phyloP scores from a whole-genome alignment of 352 stramenopile genomes.

The Globisporangium camurandrum region DNA sequence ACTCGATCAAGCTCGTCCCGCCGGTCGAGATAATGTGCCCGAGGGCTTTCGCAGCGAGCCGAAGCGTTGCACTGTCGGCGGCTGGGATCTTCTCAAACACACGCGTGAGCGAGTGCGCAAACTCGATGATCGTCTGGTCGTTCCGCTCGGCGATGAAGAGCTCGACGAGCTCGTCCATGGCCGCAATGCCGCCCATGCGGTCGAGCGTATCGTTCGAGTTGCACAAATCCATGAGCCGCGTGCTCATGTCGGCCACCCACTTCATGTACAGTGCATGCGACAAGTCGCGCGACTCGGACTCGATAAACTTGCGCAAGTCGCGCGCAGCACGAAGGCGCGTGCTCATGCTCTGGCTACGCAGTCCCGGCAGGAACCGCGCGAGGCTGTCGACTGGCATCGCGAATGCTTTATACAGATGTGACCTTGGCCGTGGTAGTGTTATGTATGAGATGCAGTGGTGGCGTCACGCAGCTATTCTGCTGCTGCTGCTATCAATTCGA shows the following conservation, averaged over 20 bases:
- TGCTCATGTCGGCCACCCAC: constrained; percentile 78
- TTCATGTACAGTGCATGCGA: constrained; percentile 83
- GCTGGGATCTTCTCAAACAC: constrained; percentile 85
- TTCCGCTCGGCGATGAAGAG: constrained; percentile 85
- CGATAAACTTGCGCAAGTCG: constrained; percentile 74
- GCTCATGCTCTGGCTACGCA: constrained; percentile 59
- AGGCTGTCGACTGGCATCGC: constrained; percentile 38
- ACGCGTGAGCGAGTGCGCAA: constrained; percentile 79
- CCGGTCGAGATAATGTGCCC: constrained; percentile 85
- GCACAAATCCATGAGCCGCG: constrained; percentile 78
- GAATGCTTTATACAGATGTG: not conserved
- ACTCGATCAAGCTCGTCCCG: constrained; percentile 82
- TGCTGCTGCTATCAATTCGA: too few species aligned
- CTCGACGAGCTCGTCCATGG: constrained; percentile 87
- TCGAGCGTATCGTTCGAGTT: constrained; percentile 72
- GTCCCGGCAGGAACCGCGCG: constrained; percentile 61
- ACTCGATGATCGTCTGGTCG: constrained; percentile 88
- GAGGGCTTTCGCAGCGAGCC: constrained; percentile 66
- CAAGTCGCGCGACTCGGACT: constrained; percentile 81
- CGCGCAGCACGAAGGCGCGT: constrained; percentile 61
- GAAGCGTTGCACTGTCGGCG: constrained; percentile 63
- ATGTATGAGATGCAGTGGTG: too few species aligned
- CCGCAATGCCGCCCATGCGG: constrained; percentile 78
- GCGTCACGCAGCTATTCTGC: too few species aligned
- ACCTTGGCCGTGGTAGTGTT: too few species aligned